phyloP scores from a whole-genome alignment of 1,284 basidiomycete species.

The Sporisorium sorghi region DNA sequence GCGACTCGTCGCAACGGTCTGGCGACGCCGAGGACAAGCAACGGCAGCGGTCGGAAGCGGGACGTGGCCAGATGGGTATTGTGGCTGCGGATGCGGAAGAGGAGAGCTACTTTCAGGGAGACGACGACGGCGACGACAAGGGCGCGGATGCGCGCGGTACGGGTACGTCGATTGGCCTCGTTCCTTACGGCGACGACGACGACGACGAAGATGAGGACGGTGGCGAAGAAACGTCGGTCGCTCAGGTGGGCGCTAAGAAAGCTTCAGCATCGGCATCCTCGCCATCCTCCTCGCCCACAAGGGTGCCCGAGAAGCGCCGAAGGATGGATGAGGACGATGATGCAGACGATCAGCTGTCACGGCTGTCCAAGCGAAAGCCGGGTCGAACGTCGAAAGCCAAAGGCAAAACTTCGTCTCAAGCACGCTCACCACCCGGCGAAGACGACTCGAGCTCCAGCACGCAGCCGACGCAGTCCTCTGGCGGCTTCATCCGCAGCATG shows the following conservation, averaged over 20 bases:
- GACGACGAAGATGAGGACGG: slow-evolving; percentile 72
- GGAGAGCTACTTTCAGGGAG: slow-evolving; percentile 85
- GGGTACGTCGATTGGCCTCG: slow-evolving; percentile 74
- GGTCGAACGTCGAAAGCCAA: slow-evolving; percentile 36
- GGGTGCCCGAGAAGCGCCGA: slow-evolving; percentile 74
- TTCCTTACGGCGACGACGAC: slow-evolving; percentile 81
- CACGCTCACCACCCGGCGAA: slow-evolving; percentile 15
- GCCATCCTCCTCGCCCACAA: slow-evolving; percentile 60
- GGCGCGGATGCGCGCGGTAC: slow-evolving; percentile 68
- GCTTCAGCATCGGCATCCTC: slow-evolving; percentile 55
- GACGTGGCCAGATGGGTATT: slow-evolving; percentile 69
- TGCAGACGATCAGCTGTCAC: slow-evolving; percentile 40
- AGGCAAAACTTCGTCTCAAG: slow-evolving; percentile 10
- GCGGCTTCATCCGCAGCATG: slow-evolving; percentile 47
- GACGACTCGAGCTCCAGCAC: slow-evolving; percentile 10
- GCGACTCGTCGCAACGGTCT: slow-evolving; percentile 14
- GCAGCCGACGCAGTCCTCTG: slow-evolving; percentile 22
- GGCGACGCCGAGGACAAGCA: slow-evolving; percentile 21
- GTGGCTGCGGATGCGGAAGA: slow-evolving; percentile 78
- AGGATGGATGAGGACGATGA: slow-evolving; percentile 50
- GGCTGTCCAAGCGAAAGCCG: slow-evolving; percentile 51
- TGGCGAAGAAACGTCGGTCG: background rate
- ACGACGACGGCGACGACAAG: slow-evolving; percentile 79
- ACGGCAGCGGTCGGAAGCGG: slow-evolving; percentile 46
- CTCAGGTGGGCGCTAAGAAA: slow-evolving; percentile 17